phyloP scores from a whole-genome alignment of 169 alveolate species.

The Amoebophrya sp. region DNA sequence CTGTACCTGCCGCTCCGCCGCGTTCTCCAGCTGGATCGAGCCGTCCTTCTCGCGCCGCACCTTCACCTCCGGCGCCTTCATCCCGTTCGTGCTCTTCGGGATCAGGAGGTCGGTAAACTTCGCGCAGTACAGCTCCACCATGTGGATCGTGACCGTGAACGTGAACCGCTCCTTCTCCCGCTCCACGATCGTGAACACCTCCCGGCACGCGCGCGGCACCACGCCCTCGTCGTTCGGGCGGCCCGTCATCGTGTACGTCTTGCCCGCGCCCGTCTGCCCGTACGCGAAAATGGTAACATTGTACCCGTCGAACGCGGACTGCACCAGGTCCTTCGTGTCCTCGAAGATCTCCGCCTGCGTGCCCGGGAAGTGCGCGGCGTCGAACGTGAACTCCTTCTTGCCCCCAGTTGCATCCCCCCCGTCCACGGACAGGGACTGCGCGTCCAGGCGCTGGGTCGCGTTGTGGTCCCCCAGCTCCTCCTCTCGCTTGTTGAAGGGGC shows the following conservation, averaged over 20 bases:
- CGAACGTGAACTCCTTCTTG: background rate
- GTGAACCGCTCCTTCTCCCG: background rate
- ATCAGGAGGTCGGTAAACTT: background rate
- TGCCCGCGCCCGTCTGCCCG: slow-evolving; percentile 54
- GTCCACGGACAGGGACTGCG: background rate
- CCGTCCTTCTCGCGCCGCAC: background rate
- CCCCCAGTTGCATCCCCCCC: background rate
- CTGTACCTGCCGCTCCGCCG: background rate
- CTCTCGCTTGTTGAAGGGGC: slow-evolving; percentile 23
- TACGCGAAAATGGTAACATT: slow-evolving; percentile 54
- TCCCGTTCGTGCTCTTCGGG: background rate
- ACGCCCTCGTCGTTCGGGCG: background rate
- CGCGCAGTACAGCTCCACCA: background rate
- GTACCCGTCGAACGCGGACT: slow-evolving; percentile 46
- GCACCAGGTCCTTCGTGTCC: slow-evolving; percentile 21
- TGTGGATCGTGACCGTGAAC: background rate
- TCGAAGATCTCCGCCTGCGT: slow-evolving; percentile 24
- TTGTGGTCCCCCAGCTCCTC: background rate
- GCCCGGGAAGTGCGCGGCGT: background rate
- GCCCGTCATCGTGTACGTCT: slow-evolving; percentile 43
- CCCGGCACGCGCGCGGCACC: background rate
- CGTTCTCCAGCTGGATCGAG: background rate
- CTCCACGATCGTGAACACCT: background rate
- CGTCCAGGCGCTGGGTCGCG: background rate
- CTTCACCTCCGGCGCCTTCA: background rate